Conservation (phyloP, 2,329 filamentous ascomycete genomes). For the Fonsecaea nubica region DNA sequence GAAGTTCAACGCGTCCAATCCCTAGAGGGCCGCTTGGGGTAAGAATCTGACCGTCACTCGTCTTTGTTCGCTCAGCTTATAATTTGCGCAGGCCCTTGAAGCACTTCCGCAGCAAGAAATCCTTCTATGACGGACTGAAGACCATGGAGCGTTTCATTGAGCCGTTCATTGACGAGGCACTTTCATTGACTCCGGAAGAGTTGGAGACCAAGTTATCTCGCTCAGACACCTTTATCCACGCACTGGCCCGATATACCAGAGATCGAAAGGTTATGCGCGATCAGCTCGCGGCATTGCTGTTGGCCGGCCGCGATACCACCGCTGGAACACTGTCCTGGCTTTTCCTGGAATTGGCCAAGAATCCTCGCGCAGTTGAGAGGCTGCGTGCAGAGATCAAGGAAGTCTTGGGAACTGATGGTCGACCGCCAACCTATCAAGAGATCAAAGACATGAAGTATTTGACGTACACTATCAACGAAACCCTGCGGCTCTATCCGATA, state of each 20-base stretch:
- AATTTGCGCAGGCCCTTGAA: conserved; percentile 61
- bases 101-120: conserved; percentile 65
- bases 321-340: conserved; percentile 80
- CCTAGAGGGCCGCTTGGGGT: conserved; percentile 69
- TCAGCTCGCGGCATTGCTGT: conserved; percentile 79
- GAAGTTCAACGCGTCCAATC: conserved; percentile 78
- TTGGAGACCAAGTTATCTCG: conserved; percentile 73
- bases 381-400: conserved; percentile 75
- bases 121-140: conserved; percentile 69
- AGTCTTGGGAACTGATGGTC: conserved; percentile 65
- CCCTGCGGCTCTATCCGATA: conserved; percentile 75
- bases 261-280: conserved; percentile 72
- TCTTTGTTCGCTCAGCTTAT: background rate
- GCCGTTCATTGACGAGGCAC: conserved; percentile 75
- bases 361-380: conserved; percentile 70
- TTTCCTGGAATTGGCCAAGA: conserved; percentile 78
- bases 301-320: conserved; percentile 85
- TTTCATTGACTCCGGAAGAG: conserved; percentile 72
- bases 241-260: conserved; percentile 79
- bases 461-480: conserved; percentile 73
- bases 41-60: conserved; percentile 37
- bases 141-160: conserved; percentile 78
- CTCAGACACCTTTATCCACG: conserved; percentile 84
- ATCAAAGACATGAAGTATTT: conserved; percentile 89
- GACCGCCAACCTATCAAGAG: conserved; percentile 70